Conservation (phyloP, 2,329 filamentous ascomycete species). For the Alternaria conjuncta region DNA sequence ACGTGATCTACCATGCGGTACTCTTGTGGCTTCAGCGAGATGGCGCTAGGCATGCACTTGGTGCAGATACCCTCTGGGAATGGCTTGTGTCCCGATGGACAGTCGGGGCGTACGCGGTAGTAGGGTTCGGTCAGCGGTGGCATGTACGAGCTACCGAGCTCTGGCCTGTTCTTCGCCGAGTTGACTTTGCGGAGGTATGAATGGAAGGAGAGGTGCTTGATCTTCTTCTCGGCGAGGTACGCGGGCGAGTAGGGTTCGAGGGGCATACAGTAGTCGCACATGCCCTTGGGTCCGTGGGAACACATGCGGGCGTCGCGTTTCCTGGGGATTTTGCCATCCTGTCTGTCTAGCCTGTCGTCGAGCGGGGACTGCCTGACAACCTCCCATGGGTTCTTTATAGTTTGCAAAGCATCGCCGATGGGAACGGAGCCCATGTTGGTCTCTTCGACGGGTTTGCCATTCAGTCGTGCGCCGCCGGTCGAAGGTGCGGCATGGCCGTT, state of each 20-base stretch:
- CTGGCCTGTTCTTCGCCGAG: constrained; percentile 93
- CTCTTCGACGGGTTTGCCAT: constrained; percentile 74
- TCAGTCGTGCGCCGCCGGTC: constrained; percentile 68
- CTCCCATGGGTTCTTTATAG: constrained; percentile 92
- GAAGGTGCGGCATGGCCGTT: constrained; percentile 56
- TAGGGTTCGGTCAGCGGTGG: constrained; percentile 92
- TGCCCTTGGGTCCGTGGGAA: constrained; percentile 92
- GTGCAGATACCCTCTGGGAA: constrained; percentile 98
- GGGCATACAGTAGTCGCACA: constrained; percentile 99
- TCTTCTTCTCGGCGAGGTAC: constrained; percentile 93
- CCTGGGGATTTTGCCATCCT: constrained; percentile 86
- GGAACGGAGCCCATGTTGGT: constrained; percentile 70
- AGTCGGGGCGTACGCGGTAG: constrained; percentile 86
- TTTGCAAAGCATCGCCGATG: constrained; percentile 61
- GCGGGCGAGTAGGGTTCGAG: constrained; percentile 90
- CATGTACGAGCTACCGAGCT: constrained; percentile 93
- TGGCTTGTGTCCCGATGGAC: constrained; percentile 87
- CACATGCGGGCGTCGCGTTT: constrained; percentile 84
- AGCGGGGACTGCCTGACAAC: constrained; percentile 84
- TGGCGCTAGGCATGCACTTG: constrained; percentile 97
- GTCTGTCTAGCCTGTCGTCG: constrained; percentile 84
- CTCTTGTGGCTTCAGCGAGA: constrained; percentile 89
- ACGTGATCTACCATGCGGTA: constrained; percentile 99
- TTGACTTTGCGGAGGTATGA: constrained; percentile 94
- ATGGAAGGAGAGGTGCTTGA: constrained; percentile 98